Evolutionary conservation across 371 early-diverging fungal species (phyloP).

Genomic region (Circinella umbellata): DNA sequence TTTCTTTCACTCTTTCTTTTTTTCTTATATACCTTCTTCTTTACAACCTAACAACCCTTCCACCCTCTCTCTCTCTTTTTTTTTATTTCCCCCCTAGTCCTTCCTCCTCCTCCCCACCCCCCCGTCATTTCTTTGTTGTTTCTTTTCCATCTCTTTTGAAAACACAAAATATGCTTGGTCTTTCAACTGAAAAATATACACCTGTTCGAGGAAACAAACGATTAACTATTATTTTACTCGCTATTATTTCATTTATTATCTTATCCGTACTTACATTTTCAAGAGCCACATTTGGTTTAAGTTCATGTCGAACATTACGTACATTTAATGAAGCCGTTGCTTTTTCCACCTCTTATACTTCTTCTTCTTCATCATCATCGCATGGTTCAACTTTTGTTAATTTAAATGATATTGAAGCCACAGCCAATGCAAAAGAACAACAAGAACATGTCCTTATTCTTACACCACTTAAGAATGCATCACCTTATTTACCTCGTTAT

Average conservation of each 20-base stretch:
- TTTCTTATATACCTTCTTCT: slow-evolving; percentile 8
- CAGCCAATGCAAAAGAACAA: slow-evolving; percentile 27
- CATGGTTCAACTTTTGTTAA: slow-evolving; percentile 24
- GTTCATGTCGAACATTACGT: slow-evolving; percentile 37
- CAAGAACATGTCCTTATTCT: slow-evolving; percentile 52
- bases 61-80: neutral
- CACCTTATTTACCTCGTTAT: slow-evolving; percentile 57
- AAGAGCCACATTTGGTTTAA: slow-evolving; percentile 27
- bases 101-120: slow-evolving; percentile 9
- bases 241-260: slow-evolving; percentile 35
- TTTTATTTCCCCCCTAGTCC: too few relatives aligned
- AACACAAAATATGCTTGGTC: slow-evolving; percentile 14
- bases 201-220: slow-evolving; percentile 42
- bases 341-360: slow-evolving; percentile 19
- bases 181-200: slow-evolving; percentile 37
- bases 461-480: slow-evolving; percentile 64
- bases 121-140: slow-evolving; percentile 10
- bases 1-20: slow-evolving; percentile 5
- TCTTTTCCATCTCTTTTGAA: neutral
- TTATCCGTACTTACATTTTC: slow-evolving; percentile 41
- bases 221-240: slow-evolving; percentile 28
- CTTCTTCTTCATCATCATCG: neutral
- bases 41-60: neutral
- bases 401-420: slow-evolving; percentile 26
- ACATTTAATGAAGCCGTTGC: slow-evolving; percentile 37